These are phyloP conservation scores for Ophiostoma quercus DNA, from an alignment of 2,329 filamentous ascomycete species.

Conservation along the genomic window DNA sequence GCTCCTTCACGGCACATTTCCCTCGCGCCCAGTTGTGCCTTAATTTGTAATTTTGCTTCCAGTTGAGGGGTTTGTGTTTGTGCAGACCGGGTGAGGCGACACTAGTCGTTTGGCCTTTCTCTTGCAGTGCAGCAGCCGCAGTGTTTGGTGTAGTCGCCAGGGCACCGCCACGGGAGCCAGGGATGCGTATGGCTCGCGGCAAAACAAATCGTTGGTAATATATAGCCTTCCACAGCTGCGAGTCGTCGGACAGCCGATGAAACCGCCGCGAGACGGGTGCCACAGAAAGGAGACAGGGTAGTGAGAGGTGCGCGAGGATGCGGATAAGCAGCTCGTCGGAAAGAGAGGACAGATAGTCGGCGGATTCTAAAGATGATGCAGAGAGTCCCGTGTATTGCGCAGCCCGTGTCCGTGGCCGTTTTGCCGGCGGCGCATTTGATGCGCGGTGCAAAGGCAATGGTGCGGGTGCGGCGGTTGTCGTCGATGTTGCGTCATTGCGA, in stretches of 20 bases:
- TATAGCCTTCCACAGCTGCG: slow-evolving; percentile 82
- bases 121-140: background rate
- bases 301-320: slow-evolving; percentile 71
- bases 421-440: background rate
- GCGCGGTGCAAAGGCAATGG: background rate
- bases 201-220: slow-evolving; percentile 86
- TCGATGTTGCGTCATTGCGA: background rate
- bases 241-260: slow-evolving; percentile 66
- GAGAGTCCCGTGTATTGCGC: background rate
- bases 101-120: background rate
- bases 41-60: slow-evolving; percentile 84
- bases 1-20: slow-evolving; percentile 71
- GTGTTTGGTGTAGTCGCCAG: background rate
- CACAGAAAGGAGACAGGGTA: slow-evolving; percentile 59
- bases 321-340: slow-evolving; percentile 86
- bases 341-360: slow-evolving; percentile 65
- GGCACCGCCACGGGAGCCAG: slow-evolving; percentile 49
- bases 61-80: slow-evolving; percentile 42
- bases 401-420: background rate
- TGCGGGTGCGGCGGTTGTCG: background rate
- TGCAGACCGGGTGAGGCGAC: background rate
- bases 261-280: slow-evolving; percentile 70
- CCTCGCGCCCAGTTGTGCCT: slow-evolving; percentile 88
- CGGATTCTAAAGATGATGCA: background rate
- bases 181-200: slow-evolving; percentile 70